Evolutionary conservation across 495 filamentous ascomycete species (phyloP), one percentile per base, ranked within the genome.

Genomic region (Penicillium fimorum): DNA sequence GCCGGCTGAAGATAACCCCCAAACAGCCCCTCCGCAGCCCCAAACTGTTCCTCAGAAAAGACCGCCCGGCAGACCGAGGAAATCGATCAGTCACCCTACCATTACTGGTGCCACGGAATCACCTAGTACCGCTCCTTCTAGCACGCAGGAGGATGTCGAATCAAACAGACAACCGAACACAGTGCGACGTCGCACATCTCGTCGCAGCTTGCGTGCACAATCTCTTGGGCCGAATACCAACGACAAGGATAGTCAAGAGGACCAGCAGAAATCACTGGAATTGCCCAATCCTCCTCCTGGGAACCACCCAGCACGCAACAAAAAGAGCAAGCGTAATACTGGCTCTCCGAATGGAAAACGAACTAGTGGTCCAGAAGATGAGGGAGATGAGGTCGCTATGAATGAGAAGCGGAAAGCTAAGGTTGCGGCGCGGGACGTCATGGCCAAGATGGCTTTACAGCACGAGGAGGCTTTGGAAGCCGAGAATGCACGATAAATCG

Each of bases 391-490:
- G 4, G 40, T 30, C 3, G 47, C 27, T 20, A 48, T 57, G 55
- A 43, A 56, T n/a, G 70, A 72, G 45, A 68, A 68, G 53, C 75
- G 70, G 37, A 75, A 71, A 47, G 69, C 73, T 22, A 73, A 67
- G 58, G 59, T 72, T 43, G 68, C 70, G 47, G 66, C 65, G 52
- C 65, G 73, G 48, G 73, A 79, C 56, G 57, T 56, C 24, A 64
- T 76, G 68, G 72, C 63, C 25, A 68, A 65, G 35, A 53, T 70
- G 40, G 75, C 72, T 27, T 73, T 79, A 69, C 67, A 76, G 57
- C 72, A 73, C 5, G 76, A 79, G 55, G 75, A 77, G 51, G 69
- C 68, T n/a, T 76, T 76, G 73, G 73, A 71, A 47, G 72, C 65
- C 1, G 69, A 69, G 5, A 60, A 67, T 17, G 18, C 59, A 5